phyloP scores from a whole-genome alignment of 1,139 yeast genomes.

The Trichomonascaceae sp. region DNA sequence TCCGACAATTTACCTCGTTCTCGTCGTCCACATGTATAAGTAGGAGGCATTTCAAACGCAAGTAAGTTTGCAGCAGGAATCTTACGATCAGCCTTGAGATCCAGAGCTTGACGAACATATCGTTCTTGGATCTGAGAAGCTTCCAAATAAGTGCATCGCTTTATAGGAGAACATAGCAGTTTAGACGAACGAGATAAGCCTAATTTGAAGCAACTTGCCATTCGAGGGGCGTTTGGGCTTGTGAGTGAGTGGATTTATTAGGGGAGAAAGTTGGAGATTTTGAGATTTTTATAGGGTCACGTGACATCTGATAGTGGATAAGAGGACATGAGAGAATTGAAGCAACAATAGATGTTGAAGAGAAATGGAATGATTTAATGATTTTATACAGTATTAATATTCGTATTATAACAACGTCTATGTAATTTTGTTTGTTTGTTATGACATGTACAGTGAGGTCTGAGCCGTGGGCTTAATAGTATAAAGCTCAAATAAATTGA shows the following conservation, averaged over 20 bases:
- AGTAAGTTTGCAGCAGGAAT: constrained; percentile 42
- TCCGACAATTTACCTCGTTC: constrained; percentile 46
- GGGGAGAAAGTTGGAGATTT: background rate
- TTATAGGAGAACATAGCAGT: constrained; percentile 1
- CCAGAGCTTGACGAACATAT: constrained; percentile 56
- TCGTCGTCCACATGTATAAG: constrained; percentile 85
- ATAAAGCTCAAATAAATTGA: too few species aligned
- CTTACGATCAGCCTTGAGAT: constrained; percentile 40
- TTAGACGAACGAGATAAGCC: background rate
- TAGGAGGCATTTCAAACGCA: constrained; percentile 74
- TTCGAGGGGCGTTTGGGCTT: background rate
- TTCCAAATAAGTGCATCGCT: constrained; percentile 36
- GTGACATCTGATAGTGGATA: background rate
- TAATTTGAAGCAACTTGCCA: constrained; percentile 3
- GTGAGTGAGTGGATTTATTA: background rate
- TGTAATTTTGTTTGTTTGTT: background rate
- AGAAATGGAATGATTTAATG: too few species aligned
- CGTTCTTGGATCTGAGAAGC: constrained; percentile 61
- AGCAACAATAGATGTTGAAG: too few species aligned
- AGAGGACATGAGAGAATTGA: too few species aligned
- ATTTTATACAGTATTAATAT: too few species aligned
- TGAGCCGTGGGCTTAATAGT: too few species aligned
- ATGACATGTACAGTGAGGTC: too few species aligned
- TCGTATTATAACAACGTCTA: too few species aligned
- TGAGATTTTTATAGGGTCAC: background rate